Conservation (phyloP, 2,329 filamentous ascomycete genomes). For the Thelonectria rubi region DNA sequence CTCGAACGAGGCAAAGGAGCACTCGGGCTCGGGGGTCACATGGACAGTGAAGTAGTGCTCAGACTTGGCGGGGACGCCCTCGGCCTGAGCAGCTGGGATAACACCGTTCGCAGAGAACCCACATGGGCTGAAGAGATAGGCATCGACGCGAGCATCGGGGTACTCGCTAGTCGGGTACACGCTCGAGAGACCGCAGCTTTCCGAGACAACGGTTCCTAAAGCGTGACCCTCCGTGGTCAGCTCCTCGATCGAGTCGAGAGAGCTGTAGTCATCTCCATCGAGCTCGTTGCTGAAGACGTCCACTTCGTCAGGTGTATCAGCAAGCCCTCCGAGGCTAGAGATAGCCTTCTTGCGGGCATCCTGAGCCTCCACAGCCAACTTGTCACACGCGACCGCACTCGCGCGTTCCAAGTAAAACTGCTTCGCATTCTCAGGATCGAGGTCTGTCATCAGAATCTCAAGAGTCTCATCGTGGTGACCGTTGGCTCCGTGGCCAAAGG, state of each 20-base stretch:
- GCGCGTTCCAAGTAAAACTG: slow-evolving; percentile 77
- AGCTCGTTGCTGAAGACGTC: slow-evolving; percentile 83
- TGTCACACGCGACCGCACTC: slow-evolving; percentile 87
- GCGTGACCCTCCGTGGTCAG: slow-evolving; percentile 93
- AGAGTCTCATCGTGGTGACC: slow-evolving; percentile 77
- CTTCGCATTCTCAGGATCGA: slow-evolving; percentile 74
- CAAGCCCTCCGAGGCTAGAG: slow-evolving; percentile 67
- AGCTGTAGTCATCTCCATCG: slow-evolving; percentile 62
- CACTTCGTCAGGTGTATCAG: slow-evolving; percentile 66
- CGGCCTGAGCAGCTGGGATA: slow-evolving; percentile 62
- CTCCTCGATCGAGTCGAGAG: slow-evolving; percentile 71
- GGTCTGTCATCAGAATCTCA: slow-evolving; percentile 77
- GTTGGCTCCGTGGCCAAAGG: slow-evolving; percentile 53
- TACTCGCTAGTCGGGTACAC: slow-evolving; percentile 89
- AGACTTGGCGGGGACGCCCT: slow-evolving; percentile 58
- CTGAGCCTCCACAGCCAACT: slow-evolving; percentile 74
- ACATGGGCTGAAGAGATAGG: slow-evolving; percentile 95
- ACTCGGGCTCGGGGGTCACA: slow-evolving; percentile 95
- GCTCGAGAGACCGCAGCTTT: slow-evolving; percentile 86
- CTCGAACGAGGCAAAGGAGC: slow-evolving; percentile 97
- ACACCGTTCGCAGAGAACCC: slow-evolving; percentile 98
- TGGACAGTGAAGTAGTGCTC: slow-evolving; percentile 98
- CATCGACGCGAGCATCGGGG: slow-evolving; percentile 91
- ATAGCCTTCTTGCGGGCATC: slow-evolving; percentile 69
- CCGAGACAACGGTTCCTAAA: slow-evolving; percentile 90